phyloP scores from a whole-genome alignment of 169 alveolate species.

The Ichthyophthirius multifiliis region DNA sequence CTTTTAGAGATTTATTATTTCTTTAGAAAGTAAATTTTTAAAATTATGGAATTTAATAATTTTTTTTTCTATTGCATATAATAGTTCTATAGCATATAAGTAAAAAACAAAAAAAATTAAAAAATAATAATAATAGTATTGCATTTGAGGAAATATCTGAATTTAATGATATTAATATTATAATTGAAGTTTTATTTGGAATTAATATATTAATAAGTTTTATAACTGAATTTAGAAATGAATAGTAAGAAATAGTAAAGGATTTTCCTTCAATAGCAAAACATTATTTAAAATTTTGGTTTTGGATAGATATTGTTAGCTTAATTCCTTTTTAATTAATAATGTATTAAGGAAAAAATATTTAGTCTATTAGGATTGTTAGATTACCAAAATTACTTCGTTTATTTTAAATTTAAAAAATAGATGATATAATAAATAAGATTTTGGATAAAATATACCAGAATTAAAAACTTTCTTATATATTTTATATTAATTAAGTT shows the following conservation, averaged over 20 bases:
- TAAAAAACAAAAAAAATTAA: too few species aligned
- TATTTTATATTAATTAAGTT: slow-evolving; percentile 57
- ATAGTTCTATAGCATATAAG: not conserved
- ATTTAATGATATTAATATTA: not conserved
- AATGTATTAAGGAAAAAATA: slow-evolving; percentile 21
- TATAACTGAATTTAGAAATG: slow-evolving; percentile 64
- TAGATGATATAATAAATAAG: slow-evolving; percentile 59
- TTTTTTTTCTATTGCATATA: not conserved
- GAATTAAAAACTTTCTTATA: slow-evolving; percentile 55
- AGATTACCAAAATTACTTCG: slow-evolving; percentile 69
- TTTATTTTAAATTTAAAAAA: slow-evolving; percentile 61
- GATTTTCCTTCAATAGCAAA: slow-evolving; percentile 52
- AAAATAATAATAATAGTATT: not conserved
- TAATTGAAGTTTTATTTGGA: slow-evolving; percentile 50
- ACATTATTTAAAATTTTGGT: slow-evolving; percentile 78
- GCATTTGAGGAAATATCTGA: not conserved
- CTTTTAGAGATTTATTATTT: not conserved
- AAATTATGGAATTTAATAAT: not conserved
- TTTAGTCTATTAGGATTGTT: slow-evolving; percentile 59
- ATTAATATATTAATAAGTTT: slow-evolving; percentile 57
- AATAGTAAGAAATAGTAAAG: slow-evolving; percentile 53
- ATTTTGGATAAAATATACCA: slow-evolving; percentile 60
- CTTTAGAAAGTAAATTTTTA: not conserved
- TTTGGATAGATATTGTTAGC: slow-evolving; percentile 65
- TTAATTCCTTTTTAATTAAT: slow-evolving; percentile 61